Evolutionary conservation across 345 rosid species (phyloP).

Genomic region (Melastoma malabathricum): DNA sequence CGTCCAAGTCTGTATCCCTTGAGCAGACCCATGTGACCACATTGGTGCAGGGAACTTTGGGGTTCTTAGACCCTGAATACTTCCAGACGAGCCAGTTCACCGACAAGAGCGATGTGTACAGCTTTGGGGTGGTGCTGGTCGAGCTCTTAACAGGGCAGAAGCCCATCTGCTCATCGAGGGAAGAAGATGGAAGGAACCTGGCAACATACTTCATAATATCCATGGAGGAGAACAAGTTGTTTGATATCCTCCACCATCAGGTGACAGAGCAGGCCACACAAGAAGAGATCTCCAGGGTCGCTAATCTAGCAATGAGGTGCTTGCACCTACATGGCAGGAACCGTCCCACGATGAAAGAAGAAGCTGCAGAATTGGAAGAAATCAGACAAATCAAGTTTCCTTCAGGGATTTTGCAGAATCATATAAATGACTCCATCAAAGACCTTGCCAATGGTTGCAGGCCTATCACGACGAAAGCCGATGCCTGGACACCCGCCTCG

Average conservation of each 20-base stretch:
- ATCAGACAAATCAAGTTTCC: background rate
- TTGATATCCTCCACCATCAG: constrained; percentile 1
- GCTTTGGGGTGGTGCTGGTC: constrained; percentile 5
- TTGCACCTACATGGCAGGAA: background rate
- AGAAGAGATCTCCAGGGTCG: constrained; percentile 1
- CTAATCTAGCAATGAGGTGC: constrained; percentile 2
- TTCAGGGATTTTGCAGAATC: too few species aligned
- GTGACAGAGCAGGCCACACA: background rate
- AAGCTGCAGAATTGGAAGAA: constrained; percentile 1
- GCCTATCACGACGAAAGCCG: too few species aligned
- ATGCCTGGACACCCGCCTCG: too few species aligned
- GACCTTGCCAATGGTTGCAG: too few species aligned
- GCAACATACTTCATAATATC: constrained; percentile 2
- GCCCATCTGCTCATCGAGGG: background rate
- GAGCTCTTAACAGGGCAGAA: constrained; percentile 8
- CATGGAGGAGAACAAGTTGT: background rate
- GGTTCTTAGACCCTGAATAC: constrained; percentile 5
- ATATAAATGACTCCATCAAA: too few species aligned
- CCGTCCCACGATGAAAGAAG: constrained; percentile 8
- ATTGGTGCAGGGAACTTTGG: constrained; percentile 4
- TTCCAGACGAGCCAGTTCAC: constrained; percentile 5
- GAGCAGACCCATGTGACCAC: constrained; percentile 5
- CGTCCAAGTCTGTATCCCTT: background rate
- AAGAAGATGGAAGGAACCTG: background rate
- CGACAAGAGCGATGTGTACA: constrained; percentile 6